Evolutionary conservation across 768 basidiomycete genomes (phyloP).

Genomic region (Leccinum uliginosum): DNA sequence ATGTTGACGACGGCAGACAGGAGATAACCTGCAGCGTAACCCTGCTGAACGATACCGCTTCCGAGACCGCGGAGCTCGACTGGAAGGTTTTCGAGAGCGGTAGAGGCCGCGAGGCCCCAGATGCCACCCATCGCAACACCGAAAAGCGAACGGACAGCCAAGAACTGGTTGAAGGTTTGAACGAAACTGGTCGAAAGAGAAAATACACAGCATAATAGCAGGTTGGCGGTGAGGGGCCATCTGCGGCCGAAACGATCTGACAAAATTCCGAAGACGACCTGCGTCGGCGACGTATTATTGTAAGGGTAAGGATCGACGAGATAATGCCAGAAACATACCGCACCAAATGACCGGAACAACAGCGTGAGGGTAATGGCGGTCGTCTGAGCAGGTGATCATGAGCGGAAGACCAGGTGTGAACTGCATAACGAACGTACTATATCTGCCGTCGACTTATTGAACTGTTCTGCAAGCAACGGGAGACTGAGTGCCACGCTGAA

Average conservation of each 20-base stretch:
- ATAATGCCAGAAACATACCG: slow-evolving; percentile 36
- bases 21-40: slow-evolving; percentile 88
- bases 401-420: background rate
- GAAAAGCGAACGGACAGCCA: slow-evolving; percentile 77
- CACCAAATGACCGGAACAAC: slow-evolving; percentile 78
- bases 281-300: background rate
- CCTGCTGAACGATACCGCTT: slow-evolving; percentile 85
- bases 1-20: slow-evolving; percentile 83
- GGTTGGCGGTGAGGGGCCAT: slow-evolving; percentile 83
- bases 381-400: slow-evolving; percentile 37
- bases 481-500: slow-evolving; percentile 71
- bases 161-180: slow-evolving; percentile 70
- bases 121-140: slow-evolving; percentile 88
- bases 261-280: slow-evolving; percentile 71
- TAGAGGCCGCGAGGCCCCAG: slow-evolving; percentile 83
- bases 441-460: slow-evolving; percentile 38
- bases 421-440: slow-evolving; percentile 34
- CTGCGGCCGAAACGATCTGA: slow-evolving; percentile 90
- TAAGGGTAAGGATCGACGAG: background rate
- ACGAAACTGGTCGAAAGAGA: slow-evolving; percentile 82
- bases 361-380: slow-evolving; percentile 89
- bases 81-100: slow-evolving; percentile 86
- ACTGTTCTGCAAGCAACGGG: slow-evolving; percentile 44
- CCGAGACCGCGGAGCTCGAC: slow-evolving; percentile 85
- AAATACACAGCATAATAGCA: slow-evolving; percentile 65